Base-by-base conservation (phyloP, 1,284 basidiomycete genomes). In the Leucoagaricus sp. region DNA sequence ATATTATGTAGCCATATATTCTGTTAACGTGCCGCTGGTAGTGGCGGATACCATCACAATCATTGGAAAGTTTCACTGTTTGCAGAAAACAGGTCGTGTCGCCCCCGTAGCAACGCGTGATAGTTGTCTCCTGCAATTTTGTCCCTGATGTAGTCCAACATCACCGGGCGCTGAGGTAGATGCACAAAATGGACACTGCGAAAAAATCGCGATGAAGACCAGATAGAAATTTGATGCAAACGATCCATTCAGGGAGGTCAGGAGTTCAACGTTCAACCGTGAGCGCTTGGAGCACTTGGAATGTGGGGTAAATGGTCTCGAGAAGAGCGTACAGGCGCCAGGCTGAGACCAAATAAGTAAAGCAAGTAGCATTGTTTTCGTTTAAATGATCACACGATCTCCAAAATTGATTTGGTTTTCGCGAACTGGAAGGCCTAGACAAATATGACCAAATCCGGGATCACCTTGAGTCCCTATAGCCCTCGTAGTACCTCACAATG, bases 401-500 rank as follows among this genome's bases (percentile, higher is more conserved):
- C n/a, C n/a, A n/a, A n/a, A 38, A 38, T 38, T 38, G 31, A 33
- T 33, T 7, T 40, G 36, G 31, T 33, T 13, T 13, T 21, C 5
- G 7, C 4, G n/a, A 42, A 23, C 25, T 10, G 19, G 41, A 48
- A 17, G 29, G 19, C 12, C 12, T 15, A 36, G 28, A 33, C 40
- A 57, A 51, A 52, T 34, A 57, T 9, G 12, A 6, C 21, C 41
- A 51, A 46, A 66, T 49, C 19, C 59, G 53, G 58, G 65, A 68
- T 70, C 65, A 65, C 53, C 45, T 34, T 58, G 36, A 46, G 40
- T 47, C 36, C 44, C 33, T 28, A 19, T 46, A 33, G 33, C 19
- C 25, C 45, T 55, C 42, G 55, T 52, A 49, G 52, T 21, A 54
- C 50, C 19, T 58, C 53, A 55, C 42, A 68, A 94, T 94, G 92